phyloP scores from a whole-genome alignment of 257 asterid genomes.

The Solanum lycopersicoides region DNA sequence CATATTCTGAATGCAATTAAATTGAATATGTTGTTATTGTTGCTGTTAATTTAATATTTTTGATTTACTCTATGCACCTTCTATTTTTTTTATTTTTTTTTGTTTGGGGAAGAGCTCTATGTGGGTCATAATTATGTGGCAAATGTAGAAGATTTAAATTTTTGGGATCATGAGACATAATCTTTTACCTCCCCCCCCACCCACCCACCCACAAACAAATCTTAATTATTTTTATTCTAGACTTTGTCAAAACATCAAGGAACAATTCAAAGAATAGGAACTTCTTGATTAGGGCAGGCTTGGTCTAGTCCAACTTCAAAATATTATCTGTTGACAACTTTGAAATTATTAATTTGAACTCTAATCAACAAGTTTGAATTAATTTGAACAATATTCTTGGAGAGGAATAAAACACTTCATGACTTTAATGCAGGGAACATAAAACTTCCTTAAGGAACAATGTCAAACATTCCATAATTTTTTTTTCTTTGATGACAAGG shows the following conservation, averaged over 20 bases:
- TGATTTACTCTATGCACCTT: background rate
- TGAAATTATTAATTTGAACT: background rate
- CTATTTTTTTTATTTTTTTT: background rate
- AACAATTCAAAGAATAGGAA: background rate
- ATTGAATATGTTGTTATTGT: background rate
- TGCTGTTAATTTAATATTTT: background rate
- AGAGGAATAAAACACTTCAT: background rate
- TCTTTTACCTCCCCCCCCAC: background rate
- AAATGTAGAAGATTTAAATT: background rate
- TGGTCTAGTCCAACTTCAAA: background rate
- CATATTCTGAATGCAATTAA: too few species aligned
- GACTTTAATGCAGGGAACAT: background rate
- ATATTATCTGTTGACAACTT: background rate
- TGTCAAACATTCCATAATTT: background rate
- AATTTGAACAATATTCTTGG: background rate
- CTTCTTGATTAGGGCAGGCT: background rate
- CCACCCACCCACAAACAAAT: background rate
- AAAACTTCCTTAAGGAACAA: background rate
- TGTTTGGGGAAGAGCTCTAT: background rate
- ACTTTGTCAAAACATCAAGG: background rate
- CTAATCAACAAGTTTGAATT: background rate
- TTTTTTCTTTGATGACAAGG: too few species aligned
- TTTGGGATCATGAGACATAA: background rate
- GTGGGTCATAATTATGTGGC: background rate
- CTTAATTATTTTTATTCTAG: too few species aligned